Base-by-base conservation (phyloP, 768 basidiomycete genomes). In the Tulasnella sp. region DNA sequence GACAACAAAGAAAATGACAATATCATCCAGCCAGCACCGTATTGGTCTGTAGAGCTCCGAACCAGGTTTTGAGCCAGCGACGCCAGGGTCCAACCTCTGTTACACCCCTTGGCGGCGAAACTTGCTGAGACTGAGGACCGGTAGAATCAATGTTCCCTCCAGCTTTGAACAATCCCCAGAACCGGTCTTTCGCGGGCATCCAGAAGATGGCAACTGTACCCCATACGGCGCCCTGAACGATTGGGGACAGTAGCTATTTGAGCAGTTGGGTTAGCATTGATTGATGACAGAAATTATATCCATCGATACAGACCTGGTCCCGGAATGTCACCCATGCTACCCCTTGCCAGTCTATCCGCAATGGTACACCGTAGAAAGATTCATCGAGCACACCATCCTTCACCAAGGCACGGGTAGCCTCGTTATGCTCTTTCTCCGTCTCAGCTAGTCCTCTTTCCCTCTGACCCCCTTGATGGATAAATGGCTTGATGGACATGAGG, bases 401-500 rank as follows among this genome's bases (percentile, higher is more conserved):
- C 9, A 24, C 25, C 17, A 38, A 49, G 4, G 21, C 45, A 11
- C 55, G 50, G 9, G 50, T 52, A 4, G 62, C 60, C 15, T 61
- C 21, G 2, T 43, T 12, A 7, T 34, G 27, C 31, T 57, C 27
- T 2, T 45, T 58, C 11, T 59, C 31, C 1, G 52, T 53, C 1
- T 11, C 21, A 31, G 53, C 53, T 29, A 58, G 60, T 38, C 15
- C 7, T 38, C 34, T 38, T 15, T 38, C 34, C 15, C 34, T 38
- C 5, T 38, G 34, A 3, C 48, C 49, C 11, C 57, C 41, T 2
- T 29, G 27, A 15, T 53, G 49, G 38, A 66, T 54, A 57, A 65
- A 66, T 3, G 64, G 64, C 25, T 51, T 53, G 51, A 66, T 60
- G n/a, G 63, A 64, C 2, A 53, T 27, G 17, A 66, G 54, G 43